Evolutionary conservation across 169 alveolate species (phyloP).

Genomic region (Plasmodium gonderi): DNA sequence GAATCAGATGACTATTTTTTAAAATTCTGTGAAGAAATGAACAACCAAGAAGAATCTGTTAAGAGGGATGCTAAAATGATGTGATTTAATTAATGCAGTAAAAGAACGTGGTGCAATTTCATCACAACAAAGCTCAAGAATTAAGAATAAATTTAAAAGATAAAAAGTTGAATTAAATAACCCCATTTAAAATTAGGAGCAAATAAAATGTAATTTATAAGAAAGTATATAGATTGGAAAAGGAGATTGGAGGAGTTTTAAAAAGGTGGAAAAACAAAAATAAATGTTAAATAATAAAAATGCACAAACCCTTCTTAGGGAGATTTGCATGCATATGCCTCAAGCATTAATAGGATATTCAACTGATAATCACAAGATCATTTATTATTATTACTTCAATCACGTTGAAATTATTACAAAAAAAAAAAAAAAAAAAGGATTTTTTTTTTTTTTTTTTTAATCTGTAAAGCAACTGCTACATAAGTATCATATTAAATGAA

Average conservation of each 20-base stretch:
- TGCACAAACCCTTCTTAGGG: neutral
- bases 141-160: conserved; percentile 42
- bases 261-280: neutral
- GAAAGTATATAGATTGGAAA: neutral
- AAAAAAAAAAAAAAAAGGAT: too few relatives aligned
- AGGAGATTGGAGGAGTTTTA: too few relatives aligned
- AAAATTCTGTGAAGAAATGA: conserved; percentile 72
- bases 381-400: neutral
- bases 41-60: conserved; percentile 20
- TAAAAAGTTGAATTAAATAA: neutral
- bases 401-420: neutral
- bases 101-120: conserved; percentile 47
- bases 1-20: conserved; percentile 71
- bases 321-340: neutral
- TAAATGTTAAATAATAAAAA: neutral
- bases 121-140: conserved; percentile 24
- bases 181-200: neutral
- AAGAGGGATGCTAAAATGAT: conserved; percentile 48
- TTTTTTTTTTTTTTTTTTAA: neutral
- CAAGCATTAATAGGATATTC: neutral
- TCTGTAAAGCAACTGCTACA: neutral
- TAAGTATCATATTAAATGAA: neutral
- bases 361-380: neutral
- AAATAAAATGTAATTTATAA: neutral
- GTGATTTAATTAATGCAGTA: conserved; percentile 57